These are phyloP conservation scores for Blastobotrys serpentis DNA, from an alignment of 1,139 yeast species.

Conservation along the genomic window DNA sequence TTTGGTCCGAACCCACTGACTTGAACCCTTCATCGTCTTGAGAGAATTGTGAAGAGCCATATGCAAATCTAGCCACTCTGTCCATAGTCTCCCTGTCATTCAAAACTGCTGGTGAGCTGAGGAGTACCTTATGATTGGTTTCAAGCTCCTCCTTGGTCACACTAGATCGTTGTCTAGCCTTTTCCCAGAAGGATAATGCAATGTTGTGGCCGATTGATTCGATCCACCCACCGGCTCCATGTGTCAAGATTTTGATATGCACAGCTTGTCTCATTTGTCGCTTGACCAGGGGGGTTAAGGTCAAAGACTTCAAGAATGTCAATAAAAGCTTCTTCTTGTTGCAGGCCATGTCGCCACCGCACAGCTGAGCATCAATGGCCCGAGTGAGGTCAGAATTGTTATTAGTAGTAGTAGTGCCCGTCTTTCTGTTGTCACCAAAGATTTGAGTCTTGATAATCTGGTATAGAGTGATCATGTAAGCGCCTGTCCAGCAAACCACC, in stretches of 20 bases:
- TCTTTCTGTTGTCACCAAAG: not conserved
- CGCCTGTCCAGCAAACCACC: not conserved
- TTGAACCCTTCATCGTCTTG: constrained; percentile 31
- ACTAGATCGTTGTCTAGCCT: constrained; percentile 9
- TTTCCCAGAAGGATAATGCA: constrained; percentile 13
- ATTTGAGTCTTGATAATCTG: not conserved
- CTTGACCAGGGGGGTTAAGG: constrained; percentile 31
- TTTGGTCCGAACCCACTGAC: constrained; percentile 30
- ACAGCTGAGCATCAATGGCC: constrained; percentile 42
- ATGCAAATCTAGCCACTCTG: constrained; percentile 29
- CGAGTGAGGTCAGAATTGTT: constrained; percentile 21
- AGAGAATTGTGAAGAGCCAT: constrained; percentile 19
- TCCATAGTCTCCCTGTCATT: constrained; percentile 27
- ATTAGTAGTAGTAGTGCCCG: not conserved
- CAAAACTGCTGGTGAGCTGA: constrained; percentile 22
- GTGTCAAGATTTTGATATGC: constrained; percentile 30
- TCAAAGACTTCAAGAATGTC: constrained; percentile 34
- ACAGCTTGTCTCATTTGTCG: constrained; percentile 37
- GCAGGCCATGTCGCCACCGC: constrained; percentile 39
- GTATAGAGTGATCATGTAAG: not conserved
- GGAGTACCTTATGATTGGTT: constrained; percentile 10
- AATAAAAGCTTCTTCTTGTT: constrained; percentile 30
- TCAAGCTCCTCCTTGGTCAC: constrained; percentile 8
- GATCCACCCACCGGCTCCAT: not conserved
- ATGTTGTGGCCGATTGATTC: constrained; percentile 8